Evolutionary conservation across 75 land plant species (phyloP).

Genomic region (Cryptomeria japonica): DNA sequence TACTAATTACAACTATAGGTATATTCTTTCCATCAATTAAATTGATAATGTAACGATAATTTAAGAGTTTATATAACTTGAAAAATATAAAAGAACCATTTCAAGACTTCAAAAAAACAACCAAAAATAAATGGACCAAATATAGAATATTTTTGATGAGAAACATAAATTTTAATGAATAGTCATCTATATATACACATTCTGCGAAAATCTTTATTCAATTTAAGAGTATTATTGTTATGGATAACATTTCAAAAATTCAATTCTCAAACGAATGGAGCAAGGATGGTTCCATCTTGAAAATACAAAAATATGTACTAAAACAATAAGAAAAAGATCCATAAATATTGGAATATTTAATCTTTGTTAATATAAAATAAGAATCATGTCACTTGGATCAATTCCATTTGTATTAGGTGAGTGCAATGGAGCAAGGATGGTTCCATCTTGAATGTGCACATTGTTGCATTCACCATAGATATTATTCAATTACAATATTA

Average conservation of each 20-base stretch:
- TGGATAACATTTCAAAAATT: background rate
- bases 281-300: no score
- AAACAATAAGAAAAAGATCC: background rate
- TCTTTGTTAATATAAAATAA: background rate
- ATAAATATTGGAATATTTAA: background rate
- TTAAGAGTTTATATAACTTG: background rate
- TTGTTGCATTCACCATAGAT: slow-evolving; percentile 41
- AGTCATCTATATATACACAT: background rate
- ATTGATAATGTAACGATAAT: background rate
- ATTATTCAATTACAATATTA: background rate
- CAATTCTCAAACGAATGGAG: background rate
- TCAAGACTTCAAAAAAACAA: background rate
- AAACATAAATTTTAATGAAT: background rate
- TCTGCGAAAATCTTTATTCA: background rate
- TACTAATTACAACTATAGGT: background rate
- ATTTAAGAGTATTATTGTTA: background rate
- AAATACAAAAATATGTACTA: background rate
- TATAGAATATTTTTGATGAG: background rate
- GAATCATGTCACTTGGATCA: slow-evolving; percentile 58
- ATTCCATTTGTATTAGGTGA: slow-evolving; percentile 92
- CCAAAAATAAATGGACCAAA: background rate
- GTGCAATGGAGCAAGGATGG: slow-evolving; percentile 58
- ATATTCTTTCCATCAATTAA: no score
- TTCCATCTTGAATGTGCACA: slow-evolving; percentile 58
- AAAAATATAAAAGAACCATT: background rate